A percentile compares a stretch with the other conserved stretches of the same genome.
Conservation (phyloP, 305 asterid genomes). For the Solanum hybrid region DNA sequence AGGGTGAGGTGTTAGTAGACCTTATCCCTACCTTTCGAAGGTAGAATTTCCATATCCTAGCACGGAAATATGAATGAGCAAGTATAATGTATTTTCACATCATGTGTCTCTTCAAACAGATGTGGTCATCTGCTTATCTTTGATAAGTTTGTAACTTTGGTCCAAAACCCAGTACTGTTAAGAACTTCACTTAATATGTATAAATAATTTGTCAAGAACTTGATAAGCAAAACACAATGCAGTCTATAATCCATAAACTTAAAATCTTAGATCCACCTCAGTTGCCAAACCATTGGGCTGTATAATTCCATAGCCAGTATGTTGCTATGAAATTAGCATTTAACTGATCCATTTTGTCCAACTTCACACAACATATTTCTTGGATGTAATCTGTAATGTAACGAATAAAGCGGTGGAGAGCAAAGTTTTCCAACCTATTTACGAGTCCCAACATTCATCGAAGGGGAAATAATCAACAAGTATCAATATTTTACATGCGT, state of each 20-base stretch:
- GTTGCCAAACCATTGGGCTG: background rate
- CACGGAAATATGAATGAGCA: background rate
- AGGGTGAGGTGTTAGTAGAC: background rate
- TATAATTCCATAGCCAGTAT: background rate
- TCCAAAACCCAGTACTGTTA: background rate
- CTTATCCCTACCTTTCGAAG: background rate
- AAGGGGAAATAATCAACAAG: background rate
- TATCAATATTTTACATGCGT: background rate
- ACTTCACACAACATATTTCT: background rate
- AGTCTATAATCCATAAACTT: background rate
- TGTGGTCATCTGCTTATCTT: background rate
- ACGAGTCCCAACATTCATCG: background rate
- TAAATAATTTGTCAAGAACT: background rate
- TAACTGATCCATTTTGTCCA: background rate
- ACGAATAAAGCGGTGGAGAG: background rate
- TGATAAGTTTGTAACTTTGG: background rate
- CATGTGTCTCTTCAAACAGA: background rate
- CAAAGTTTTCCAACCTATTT: background rate
- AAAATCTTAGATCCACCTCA: background rate
- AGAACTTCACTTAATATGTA: background rate
- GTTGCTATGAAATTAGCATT: background rate
- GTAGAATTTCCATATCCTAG: background rate
- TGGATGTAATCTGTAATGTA: background rate
- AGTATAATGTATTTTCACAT: background rate
- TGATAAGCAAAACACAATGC: background rate